Evolutionary conservation across 345 rosid species (phyloP), one percentile per base, ranked within the genome.

Genomic region (Conringia planisiliqua): DNA sequence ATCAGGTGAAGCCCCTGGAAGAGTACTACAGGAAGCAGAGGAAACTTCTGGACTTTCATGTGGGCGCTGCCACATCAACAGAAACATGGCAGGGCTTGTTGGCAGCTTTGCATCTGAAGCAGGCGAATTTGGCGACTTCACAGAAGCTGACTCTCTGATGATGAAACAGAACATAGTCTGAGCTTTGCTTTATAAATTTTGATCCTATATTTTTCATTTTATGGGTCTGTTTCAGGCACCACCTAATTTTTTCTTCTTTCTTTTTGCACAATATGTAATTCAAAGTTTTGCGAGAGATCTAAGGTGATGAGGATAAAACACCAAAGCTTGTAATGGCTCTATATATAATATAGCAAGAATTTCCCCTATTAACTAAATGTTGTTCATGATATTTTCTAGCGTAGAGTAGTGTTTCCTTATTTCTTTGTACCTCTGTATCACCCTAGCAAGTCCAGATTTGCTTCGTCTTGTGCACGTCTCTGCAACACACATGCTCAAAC

Each of bases 11-110:
- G 73, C 84, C 87, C 72, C 54, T 90, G 83, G 96, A 95, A 87
- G 97, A 90, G 17, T 89, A 95, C 81, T 95, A 95, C 80, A 70
- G 75, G 72, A 87, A 78, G 75, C 92, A 90, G 75, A 85, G 80
- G 84, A 92, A 92, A 74, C 96, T 95, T 47, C 66, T 95, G 1
- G 86, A 95, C 79, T 85, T 89, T 77, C 86, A 86, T 73, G 87
- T 85, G 22, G 85, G 83, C 13, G 80, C 73, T 74, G 93, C 87
- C 26, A 82, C 96, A 4, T 66, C 81, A 30, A 88, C 82, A 52
- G 97, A 92, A 78, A 81, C 91, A 58, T 95, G 99, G 99, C 86
- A 83, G 32, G 88, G 97, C 22, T 84, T 95, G 80, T 81, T 95
- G 83, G 89, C 91, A 36, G 96, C 91, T 6, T 78, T 95, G 42